Evolutionary conservation across 805 yeast genomes (phyloP), one percentile per base, ranked within the genome.

Genomic region (Suhomyces canberraensis): DNA sequence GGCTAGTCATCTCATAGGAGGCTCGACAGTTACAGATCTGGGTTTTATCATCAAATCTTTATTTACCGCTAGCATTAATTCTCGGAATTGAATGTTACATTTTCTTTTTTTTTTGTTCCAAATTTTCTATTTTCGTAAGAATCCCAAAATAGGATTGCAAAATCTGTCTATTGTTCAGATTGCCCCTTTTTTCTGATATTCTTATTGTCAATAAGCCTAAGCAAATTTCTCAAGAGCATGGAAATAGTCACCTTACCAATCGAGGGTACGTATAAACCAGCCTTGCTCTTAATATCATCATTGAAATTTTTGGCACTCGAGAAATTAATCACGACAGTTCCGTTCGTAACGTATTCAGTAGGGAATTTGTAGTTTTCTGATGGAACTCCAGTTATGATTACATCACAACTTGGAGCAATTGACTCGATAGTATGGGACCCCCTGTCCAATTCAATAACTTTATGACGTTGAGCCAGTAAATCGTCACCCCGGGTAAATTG

Each of bases 231-330:
- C 61, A 93, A 66, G 28, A 93, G 66, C 97, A 93, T 93, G 41
- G 95, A 78, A 44, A 93, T 90, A 25, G 98, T 93, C 22, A 93
- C 98, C 61, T 93, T 93, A 13, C 98, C 98, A 20, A 89, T 87
- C 54, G 88, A 83, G 13, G 98, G 98, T 24, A 93, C 97, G 56
- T 91, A 93, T 29, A 93, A 67, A 1, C 96, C 82, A 5, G 98
- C 98, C 48, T 76, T 82, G 36, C 75, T 75, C 64, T 91, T 91
- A 40, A 93, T 85, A 38, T 76, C 81, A 16, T 84, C 91, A 44
- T 75, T 71, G 59, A 93, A 93, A 66, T 93, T 93, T 72, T 86
- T 87, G 39, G 81, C 84, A 46, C 93, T 83, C 8, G 96, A 79
- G 54, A 91, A 91, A 62, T 93, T 93, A 41, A 93, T 79, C 52